Evolutionary conservation across 176 grass and related monocot species (phyloP).

Genomic region (Dactylis glomerata): DNA sequence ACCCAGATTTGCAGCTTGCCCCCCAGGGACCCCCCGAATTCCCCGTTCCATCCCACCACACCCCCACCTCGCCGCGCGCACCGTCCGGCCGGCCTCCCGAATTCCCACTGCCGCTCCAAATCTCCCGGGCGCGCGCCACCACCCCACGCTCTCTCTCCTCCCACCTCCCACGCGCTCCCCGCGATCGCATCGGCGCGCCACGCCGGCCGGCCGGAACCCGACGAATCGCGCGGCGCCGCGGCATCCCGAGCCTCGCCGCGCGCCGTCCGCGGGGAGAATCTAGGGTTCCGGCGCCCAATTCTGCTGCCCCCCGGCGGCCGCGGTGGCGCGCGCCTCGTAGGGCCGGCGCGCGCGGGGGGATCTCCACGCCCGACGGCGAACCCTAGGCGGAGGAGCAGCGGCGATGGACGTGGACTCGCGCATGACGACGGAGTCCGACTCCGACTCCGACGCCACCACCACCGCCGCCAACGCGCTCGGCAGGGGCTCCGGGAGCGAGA

Average conservation of each 20-base stretch:
- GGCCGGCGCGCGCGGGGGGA: constrained; percentile 35
- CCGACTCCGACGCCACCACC: constrained; percentile 56
- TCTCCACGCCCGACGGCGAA: constrained; percentile 25
- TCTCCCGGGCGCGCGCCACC: constrained; percentile 16
- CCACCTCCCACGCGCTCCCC: not conserved
- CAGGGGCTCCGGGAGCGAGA: constrained; percentile 31
- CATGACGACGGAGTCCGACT: constrained; percentile 65
- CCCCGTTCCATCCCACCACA: not conserved
- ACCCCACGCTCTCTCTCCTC: not conserved
- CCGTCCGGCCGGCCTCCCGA: constrained; percentile 22
- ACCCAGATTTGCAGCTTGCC: constrained; percentile 30
- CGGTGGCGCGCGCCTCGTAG: constrained; percentile 20
- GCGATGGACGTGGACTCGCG: constrained; percentile 82
- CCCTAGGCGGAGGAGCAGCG: constrained; percentile 16
- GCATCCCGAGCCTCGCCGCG: constrained; percentile 6
- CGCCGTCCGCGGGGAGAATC: not conserved
- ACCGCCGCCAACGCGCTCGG: constrained; percentile 3
- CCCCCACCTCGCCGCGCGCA: constrained; percentile 17
- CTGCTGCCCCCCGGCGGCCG: constrained; percentile 7
- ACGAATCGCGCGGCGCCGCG: constrained; percentile 17
- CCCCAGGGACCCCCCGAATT: constrained; percentile 26
- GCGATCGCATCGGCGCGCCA: constrained; percentile 35
- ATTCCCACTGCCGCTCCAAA: constrained; percentile 25
- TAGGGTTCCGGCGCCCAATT: constrained; percentile 18
- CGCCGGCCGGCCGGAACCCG: not conserved